Base-by-base conservation (phyloP, 495 filamentous ascomycete genomes). In the Penicillium salamii region DNA sequence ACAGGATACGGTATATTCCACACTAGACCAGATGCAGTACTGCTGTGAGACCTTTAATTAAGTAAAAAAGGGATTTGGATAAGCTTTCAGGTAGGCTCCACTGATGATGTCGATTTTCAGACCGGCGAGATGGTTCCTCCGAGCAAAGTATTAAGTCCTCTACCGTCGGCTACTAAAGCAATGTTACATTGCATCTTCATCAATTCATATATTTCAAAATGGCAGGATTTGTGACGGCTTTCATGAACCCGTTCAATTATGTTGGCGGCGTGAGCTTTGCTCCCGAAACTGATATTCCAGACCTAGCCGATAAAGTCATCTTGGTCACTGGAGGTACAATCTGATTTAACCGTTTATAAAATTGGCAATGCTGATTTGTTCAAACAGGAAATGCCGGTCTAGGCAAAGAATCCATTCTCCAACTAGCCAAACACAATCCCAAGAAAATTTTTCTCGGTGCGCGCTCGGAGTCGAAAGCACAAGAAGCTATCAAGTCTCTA, bases 301-400 rank as follows among this genome's bases (percentile, higher is more conserved):
- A 75, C 43, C 68, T 84, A 7, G 41, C 61, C 1, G 77, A 69
- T 8, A 82, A 76, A 52, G 75, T 81, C 14, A 72, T 80, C 6
- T 57, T 84, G 17, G 62, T 85, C 5, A 85, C 81, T 5, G 81
- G 78, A 11, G 78, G 79, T 79, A 46, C 64, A n/a, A n/a, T n/a
- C n/a, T n/a, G n/a, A n/a, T n/a, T n/a, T n/a, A n/a, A n/a, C n/a
- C n/a, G n/a, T n/a, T n/a, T n/a, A n/a, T n/a, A n/a, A n/a, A n/a
- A n/a, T n/a, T n/a, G n/a, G 80, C 75, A 28, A 8, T 17, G 13
- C 7, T 12, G 1, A 12, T 14, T 12, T 9, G 18, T 36, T 0
- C 11, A 3, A 3, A 12, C 31, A 67, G 81, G 80, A 39, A 86
- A 77, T 40, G 65, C 71, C 23, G 85, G 85, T 0, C 66, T 87